Base-by-base conservation (phyloP, 2,329 filamentous ascomycete species). In the Ramichloridium luteum region DNA sequence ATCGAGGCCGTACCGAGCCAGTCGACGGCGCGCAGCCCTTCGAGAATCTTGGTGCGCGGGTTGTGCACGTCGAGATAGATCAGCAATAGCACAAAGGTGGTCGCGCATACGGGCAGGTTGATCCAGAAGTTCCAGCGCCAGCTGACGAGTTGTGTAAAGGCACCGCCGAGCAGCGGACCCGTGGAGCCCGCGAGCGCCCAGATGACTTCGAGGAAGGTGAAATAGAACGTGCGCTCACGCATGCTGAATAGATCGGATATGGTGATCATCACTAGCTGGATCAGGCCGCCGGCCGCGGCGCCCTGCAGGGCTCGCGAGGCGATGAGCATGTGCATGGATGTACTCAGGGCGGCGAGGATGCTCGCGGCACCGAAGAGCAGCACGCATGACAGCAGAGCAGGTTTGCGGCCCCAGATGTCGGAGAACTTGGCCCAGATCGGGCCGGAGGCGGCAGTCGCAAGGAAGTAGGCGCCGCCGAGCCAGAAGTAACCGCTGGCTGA, bases 401-500 rank as follows among this genome's bases (percentile, higher is more conserved):
- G 55, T 40, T 73, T 73, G 2, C 70, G 60, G 11, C 69, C 69
- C 64, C 67, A 73, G 20, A 73, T 73, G 41, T 74, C 68, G 3
- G 60, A 65, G 1, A 70, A 44, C 30, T 70, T 71, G 3, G 75
- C 77, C 80, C 80, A 85, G n/a, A 78, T 68, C 0, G 79, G 77
- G 1, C 70, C 72, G 2, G 66, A 66, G 0, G 78, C 74, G 0
- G 78, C 74, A 46, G 73, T 74, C 11, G 74, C 76, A 8, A 86
- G 68, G 3, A 84, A 61, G 52, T 80, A 86, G 0, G 80, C 72
- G 16, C 70, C 74, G 1, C 80, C 80, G 38, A 88, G 79, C 82
- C 80, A 88, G 10, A 85, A 86, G 55, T 84, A 86, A 14, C 79
- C 80, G 11, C 70, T 61, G 3, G 72, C 72, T 4, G 78, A 80